phyloP scores from a whole-genome alignment of 257 asterid species.

The Solanum commersonii region DNA sequence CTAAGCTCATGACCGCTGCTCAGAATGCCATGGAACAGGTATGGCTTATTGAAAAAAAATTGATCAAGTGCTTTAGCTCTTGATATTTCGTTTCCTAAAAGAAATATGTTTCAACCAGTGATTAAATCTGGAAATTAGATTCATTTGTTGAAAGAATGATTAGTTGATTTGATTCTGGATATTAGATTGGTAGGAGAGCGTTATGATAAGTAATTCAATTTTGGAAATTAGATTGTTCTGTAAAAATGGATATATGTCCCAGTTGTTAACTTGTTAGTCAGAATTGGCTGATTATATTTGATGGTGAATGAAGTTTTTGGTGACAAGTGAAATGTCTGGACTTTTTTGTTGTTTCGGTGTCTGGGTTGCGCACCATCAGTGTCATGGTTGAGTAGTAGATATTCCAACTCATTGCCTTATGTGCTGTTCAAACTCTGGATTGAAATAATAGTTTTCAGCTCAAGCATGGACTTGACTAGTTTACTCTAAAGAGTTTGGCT shows the following conservation, averaged over 20 bases:
- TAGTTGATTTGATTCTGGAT: not conserved
- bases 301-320: not conserved
- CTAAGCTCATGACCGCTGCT: slow-evolving; percentile 99
- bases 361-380: not conserved
- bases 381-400: not conserved
- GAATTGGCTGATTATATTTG: not conserved
- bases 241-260: not conserved
- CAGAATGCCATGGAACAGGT: slow-evolving; percentile 99
- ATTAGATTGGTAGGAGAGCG: not conserved
- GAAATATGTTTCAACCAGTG: not conserved
- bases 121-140: not conserved
- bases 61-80: not conserved
- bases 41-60: not conserved
- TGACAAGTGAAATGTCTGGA: too few species aligned
- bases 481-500: not conserved
- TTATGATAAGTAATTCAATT: not conserved
- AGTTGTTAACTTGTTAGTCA: not conserved
- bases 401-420: not conserved
- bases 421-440: not conserved
- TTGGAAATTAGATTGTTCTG: not conserved
- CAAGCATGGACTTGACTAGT: not conserved
- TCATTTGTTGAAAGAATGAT: not conserved
- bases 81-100: not conserved
- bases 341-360: not conserved
- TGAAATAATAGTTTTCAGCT: not conserved